These are phyloP conservation scores for Colletotrichum plurivorum DNA, from an alignment of 2,329 filamentous ascomycete genomes.

Conservation along the genomic window DNA sequence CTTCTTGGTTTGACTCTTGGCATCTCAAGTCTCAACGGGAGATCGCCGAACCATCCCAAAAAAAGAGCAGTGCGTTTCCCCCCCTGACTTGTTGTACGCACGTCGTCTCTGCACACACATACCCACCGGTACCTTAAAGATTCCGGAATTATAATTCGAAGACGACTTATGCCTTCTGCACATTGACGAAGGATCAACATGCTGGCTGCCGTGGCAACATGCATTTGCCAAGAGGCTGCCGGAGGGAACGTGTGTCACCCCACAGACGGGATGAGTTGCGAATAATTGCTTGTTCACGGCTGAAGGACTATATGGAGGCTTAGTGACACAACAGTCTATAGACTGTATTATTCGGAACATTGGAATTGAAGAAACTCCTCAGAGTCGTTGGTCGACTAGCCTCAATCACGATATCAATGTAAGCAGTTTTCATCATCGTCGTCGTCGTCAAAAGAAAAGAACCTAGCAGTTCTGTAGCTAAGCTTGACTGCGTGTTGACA, in stretches of 20 bases:
- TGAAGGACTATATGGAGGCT: background rate
- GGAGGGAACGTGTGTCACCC: constrained; percentile 16
- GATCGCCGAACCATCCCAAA: background rate
- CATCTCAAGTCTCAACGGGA: constrained; percentile 1
- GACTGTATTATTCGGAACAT: background rate
- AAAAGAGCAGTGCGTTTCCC: too few species aligned
- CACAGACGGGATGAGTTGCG: constrained; percentile 12
- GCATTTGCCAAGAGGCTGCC: constrained; percentile 22
- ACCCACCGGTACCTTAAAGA: too few species aligned
- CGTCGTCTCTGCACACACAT: too few species aligned
- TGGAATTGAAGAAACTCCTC: too few species aligned
- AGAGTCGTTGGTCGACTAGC: too few species aligned
- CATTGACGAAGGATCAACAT: background rate
- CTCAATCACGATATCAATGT: too few species aligned
- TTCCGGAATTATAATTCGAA: background rate
- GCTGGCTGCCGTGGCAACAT: constrained; percentile 11
- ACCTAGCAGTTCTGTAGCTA: too few species aligned
- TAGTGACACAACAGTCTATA: constrained; percentile 1
- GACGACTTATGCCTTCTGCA: background rate
- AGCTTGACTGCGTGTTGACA: background rate
- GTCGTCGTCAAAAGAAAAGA: too few species aligned
- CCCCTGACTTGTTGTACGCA: too few species aligned
- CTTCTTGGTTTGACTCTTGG: background rate
- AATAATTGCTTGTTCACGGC: constrained; percentile 1
- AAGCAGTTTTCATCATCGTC: too few species aligned